Conservation (phyloP, 2,329 filamentous ascomycete genomes). For the Claviceps fusiformis region DNA sequence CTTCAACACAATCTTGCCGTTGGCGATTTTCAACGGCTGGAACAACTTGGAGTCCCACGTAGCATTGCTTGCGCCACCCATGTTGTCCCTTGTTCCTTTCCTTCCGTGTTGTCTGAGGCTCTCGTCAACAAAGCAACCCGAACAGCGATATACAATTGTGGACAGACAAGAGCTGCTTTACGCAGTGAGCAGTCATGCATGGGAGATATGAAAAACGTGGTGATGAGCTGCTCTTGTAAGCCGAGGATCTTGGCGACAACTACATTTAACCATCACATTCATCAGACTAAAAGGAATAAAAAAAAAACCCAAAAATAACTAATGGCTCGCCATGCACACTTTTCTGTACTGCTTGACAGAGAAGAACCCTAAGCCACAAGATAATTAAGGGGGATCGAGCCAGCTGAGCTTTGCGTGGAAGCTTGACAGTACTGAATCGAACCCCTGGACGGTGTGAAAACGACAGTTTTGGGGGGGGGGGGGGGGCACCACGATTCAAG, state of each 20-base stretch:
- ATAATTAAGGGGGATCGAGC: background rate
- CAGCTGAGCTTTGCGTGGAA: background rate
- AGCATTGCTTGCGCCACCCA: slow-evolving; percentile 5
- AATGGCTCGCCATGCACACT: background rate
- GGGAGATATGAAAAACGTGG: background rate
- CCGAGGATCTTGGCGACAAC: background rate
- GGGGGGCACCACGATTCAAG: no score
- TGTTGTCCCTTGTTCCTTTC: background rate
- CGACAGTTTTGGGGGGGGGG: background rate
- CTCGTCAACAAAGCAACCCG: background rate
- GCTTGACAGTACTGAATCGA: background rate
- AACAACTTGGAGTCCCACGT: slow-evolving; percentile 15
- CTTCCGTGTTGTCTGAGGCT: background rate
- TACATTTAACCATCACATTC: background rate
- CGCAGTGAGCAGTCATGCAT: no score
- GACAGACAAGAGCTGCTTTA: no score
- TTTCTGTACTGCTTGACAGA: background rate
- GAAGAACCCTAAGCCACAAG: background rate
- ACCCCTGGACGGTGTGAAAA: background rate
- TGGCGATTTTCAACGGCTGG: slow-evolving; percentile 20
- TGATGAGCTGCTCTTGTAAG: background rate
- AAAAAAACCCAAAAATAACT: background rate
- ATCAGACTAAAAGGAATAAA: background rate
- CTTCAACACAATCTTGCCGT: slow-evolving; percentile 31
- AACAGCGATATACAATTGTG: background rate